Base-by-base conservation (phyloP, 2,329 filamentous ascomycete genomes). In the Paecilomyces fulvus region DNA sequence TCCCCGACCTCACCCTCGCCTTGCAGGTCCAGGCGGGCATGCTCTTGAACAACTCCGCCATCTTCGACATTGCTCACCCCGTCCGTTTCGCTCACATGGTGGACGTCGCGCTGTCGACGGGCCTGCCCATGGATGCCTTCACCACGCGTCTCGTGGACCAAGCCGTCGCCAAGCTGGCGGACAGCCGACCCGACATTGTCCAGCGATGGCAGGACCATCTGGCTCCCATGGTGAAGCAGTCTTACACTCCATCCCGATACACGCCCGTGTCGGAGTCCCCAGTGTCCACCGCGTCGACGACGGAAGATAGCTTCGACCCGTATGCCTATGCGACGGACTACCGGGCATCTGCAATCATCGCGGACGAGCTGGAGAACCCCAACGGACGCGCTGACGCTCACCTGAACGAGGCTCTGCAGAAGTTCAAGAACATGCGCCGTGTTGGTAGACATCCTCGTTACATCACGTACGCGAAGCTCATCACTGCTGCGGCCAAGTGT, bases 391-490 rank as follows among this genome's bases (percentile, higher is more conserved):
- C 86, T 62, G 86, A 85, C 21, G 82, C 85, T 54, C 85, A 87
- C 62, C 79, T 96, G 59, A 87, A 87, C 61, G 90, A 96, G 61
- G 90, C 91, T 33, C 77, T 97, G 60, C 81, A 80, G 61, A 88
- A 90, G 64, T 90, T 97, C 75, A 89, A 87, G 70, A 96, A 95
- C 75, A 96, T 96, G 79, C 91, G 94, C 61, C 90, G 92, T 58
- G 84, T 89, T 67, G 92, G 92, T 60, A 87, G 91, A 68, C 91
- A 96, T 70, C 91, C 92, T 54, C 86, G 92, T 58, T 97, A 97
- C 77, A 94, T 96, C 72, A 96, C 92, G 1, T 96, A 97, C 66
- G 91, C 92, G 52, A 97, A 96, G 80, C 80, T 99, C 62, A 96
- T 99, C 67, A 86, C 88, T 51, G 89, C 90, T 57, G 92, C 92